phyloP scores from a whole-genome alignment of 352 stramenopile species.

The Globisporangium solare region DNA sequence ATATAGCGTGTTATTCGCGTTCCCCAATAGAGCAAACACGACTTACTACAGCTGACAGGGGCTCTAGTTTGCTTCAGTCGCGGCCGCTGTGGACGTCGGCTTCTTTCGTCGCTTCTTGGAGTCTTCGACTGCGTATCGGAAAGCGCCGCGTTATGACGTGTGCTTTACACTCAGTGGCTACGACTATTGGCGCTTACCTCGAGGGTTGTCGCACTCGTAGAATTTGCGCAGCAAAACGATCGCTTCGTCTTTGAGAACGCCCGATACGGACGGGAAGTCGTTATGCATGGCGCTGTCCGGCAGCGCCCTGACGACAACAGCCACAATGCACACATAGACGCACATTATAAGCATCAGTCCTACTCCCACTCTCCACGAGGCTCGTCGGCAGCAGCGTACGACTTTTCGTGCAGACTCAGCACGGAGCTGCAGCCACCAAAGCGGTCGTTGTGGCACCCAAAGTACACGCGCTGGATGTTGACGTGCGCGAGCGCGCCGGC shows the following conservation, averaged over 20 bases:
- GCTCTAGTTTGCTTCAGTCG: slow-evolving; percentile 4
- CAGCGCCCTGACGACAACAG: slow-evolving; percentile 17
- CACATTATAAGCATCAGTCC: neutral
- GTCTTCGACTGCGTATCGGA: slow-evolving; percentile 46
- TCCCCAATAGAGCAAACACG: too few relatives aligned
- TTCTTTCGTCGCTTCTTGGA: slow-evolving; percentile 81
- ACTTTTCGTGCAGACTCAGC: slow-evolving; percentile 70
- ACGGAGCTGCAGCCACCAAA: slow-evolving; percentile 93
- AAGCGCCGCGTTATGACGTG: neutral
- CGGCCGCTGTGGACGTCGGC: neutral
- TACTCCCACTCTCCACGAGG: too few relatives aligned
- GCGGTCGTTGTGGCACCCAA: slow-evolving; percentile 90
- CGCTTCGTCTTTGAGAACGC: slow-evolving; percentile 82
- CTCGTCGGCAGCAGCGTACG: slow-evolving; percentile 15
- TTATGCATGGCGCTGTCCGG: slow-evolving; percentile 39
- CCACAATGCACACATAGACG: neutral
- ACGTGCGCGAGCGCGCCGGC: slow-evolving; percentile 81
- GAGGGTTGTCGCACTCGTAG: slow-evolving; percentile 86
- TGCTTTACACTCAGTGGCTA: too few relatives aligned
- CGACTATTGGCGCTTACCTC: slow-evolving; percentile 33
- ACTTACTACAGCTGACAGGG: too few relatives aligned
- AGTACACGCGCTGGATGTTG: slow-evolving; percentile 73
- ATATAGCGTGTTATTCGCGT: too few relatives aligned
- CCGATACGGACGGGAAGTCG: slow-evolving; percentile 59
- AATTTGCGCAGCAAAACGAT: slow-evolving; percentile 84